Evolutionary conservation across 108 stramenopile genomes (phyloP).

Genomic region (Schizochytrium sp.): DNA sequence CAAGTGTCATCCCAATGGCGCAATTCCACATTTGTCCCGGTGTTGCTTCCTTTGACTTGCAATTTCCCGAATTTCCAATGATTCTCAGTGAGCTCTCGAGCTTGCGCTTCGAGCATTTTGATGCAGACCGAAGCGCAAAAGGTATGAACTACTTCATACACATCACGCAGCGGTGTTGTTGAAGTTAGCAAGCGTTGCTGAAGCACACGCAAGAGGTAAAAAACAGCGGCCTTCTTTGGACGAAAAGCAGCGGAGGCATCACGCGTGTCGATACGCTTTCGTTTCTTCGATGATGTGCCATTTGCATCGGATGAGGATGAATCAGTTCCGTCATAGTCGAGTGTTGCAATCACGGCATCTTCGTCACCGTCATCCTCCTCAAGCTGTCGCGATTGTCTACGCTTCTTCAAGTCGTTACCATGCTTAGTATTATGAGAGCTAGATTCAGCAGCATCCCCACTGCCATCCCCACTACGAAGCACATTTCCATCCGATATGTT

Average conservation of each 20-base stretch:
- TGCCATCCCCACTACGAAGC: no score
- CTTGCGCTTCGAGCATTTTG: conserved; percentile 54
- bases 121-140: conserved; percentile 52
- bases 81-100: conserved; percentile 55
- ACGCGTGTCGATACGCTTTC: conserved; percentile 15
- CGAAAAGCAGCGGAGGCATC: conserved; percentile 53
- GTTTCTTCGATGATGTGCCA: neutral
- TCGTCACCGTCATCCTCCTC: neutral
- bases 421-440: neutral
- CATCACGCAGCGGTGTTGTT: conserved; percentile 25
- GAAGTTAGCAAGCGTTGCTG: conserved; percentile 27
- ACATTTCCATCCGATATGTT: no score
- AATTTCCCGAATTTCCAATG: conserved; percentile 39
- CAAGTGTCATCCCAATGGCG: conserved; percentile 39
- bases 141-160: conserved; percentile 28
- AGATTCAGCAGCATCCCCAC: neutral
- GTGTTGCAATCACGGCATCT: conserved; percentile 22
- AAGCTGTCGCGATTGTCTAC: no score
- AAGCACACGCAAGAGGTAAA: conserved; percentile 31
- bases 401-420: no score
- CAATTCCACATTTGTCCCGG: neutral
- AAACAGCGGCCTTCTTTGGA: conserved; percentile 38
- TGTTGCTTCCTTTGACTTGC: neutral
- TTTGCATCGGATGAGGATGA: neutral
- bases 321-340: conserved; percentile 14